Percentiles rank a stretch among this genome's conserved stretches.
These are phyloP conservation scores for Mycena galericulata DNA, from an alignment of 768 basidiomycete genomes.

Conservation along the genomic window DNA sequence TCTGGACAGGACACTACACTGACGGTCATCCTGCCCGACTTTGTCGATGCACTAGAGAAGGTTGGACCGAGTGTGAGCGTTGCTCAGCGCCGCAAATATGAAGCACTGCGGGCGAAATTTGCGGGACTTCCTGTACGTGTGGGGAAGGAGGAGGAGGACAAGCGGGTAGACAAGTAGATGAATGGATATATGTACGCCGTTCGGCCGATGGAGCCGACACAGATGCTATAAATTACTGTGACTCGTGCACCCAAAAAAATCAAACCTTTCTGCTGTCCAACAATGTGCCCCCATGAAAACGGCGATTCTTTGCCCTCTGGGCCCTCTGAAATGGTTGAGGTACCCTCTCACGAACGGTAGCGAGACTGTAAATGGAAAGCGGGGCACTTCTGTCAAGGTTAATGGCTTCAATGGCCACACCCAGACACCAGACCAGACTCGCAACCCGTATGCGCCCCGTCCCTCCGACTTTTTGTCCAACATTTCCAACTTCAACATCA, in stretches of 20 bases:
- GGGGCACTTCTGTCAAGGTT: constrained; percentile 50
- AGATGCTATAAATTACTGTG: constrained; percentile 7
- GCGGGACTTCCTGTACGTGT: constrained; percentile 77
- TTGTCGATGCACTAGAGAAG: constrained; percentile 79
- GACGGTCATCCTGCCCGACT: constrained; percentile 74
- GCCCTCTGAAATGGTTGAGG: constrained; percentile 76
- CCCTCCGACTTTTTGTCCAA: constrained; percentile 94
- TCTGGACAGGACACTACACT: constrained; percentile 45
- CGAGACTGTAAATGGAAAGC: constrained; percentile 52
- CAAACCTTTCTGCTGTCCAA: constrained; percentile 30
- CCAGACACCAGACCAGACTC: constrained; percentile 52
- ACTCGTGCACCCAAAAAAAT: constrained; percentile 9
- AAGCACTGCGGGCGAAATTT: constrained; percentile 83
- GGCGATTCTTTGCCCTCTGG: constrained; percentile 58
- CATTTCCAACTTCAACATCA: constrained; percentile 94
- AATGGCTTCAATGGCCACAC: constrained; percentile 51
- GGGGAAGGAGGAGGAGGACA: constrained; percentile 58
- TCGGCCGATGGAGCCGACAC: constrained; percentile 21
- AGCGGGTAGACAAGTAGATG: constrained; percentile 34
- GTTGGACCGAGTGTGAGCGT: constrained; percentile 88
- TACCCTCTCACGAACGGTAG: constrained; percentile 66
- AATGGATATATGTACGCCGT: neutral
- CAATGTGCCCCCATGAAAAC: constrained; percentile 76
- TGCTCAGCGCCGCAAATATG: constrained; percentile 86
- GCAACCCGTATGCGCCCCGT: constrained; percentile 91